These are phyloP conservation scores for Emergomyces orientalis DNA, from an alignment of 2,329 filamentous ascomycete species.

Conservation along the genomic window DNA sequence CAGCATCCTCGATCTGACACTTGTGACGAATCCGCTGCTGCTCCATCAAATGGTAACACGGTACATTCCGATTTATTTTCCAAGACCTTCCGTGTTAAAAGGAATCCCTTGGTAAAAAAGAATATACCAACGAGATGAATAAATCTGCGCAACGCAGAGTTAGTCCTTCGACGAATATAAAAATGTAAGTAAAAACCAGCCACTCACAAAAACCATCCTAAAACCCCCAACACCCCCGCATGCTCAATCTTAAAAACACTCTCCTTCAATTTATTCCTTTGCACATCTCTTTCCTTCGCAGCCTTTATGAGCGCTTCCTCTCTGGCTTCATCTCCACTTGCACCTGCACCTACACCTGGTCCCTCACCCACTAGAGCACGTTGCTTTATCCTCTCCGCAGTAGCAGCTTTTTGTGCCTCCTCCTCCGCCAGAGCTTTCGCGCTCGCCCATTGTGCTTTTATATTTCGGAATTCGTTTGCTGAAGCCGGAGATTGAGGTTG, in stretches of 20 bases:
- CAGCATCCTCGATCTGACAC: slow-evolving; percentile 65
- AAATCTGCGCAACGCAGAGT: slow-evolving; percentile 34
- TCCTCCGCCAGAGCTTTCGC: slow-evolving; percentile 17
- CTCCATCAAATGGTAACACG: slow-evolving; percentile 54
- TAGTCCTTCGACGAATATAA: background rate
- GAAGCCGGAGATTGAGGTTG: background rate
- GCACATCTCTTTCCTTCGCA: slow-evolving; percentile 23
- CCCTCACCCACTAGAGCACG: background rate
- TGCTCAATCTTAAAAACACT: slow-evolving; percentile 33
- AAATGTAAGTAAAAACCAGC: background rate
- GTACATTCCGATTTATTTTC: slow-evolving; percentile 65
- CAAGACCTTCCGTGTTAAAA: slow-evolving; percentile 75
- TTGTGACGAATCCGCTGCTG: slow-evolving; percentile 24
- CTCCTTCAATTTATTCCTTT: slow-evolving; percentile 25
- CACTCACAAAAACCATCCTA: slow-evolving; percentile 36
- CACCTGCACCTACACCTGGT: background rate
- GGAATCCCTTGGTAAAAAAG: slow-evolving; percentile 90
- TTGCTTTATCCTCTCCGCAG: slow-evolving; percentile 5
- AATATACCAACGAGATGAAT: slow-evolving; percentile 75
- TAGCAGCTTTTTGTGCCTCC: slow-evolving; percentile 12
- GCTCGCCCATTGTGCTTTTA: slow-evolving; percentile 19
- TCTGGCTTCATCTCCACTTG: slow-evolving; percentile 6
- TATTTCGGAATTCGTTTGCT: slow-evolving; percentile 13
- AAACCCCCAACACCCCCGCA: slow-evolving; percentile 29
- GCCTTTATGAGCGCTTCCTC: slow-evolving; percentile 16